Evolutionary conservation across 2,329 filamentous ascomycete genomes (phyloP).

Genomic region (Capronia epimyces): DNA sequence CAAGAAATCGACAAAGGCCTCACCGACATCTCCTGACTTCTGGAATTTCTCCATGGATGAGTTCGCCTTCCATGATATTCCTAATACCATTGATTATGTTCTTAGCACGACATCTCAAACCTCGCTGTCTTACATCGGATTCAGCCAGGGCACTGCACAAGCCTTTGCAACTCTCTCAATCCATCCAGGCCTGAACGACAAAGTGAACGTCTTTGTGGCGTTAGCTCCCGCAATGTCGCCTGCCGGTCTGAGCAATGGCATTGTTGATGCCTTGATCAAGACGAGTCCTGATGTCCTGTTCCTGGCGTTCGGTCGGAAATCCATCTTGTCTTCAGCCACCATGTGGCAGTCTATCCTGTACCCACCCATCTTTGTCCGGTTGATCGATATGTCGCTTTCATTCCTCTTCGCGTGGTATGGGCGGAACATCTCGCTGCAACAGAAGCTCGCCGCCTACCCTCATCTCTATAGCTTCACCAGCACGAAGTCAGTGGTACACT

Average conservation of each 20-base stretch:
- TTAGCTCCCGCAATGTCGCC: conserved; percentile 95
- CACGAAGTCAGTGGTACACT: conserved; percentile 95
- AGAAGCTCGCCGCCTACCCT: conserved; percentile 92
- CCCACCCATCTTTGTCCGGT: conserved; percentile 81
- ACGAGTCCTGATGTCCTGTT: conserved; percentile 88
- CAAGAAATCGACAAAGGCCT: conserved; percentile 77
- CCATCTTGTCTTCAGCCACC: conserved; percentile 84
- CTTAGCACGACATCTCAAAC: conserved; percentile 74
- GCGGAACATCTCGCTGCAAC: conserved; percentile 72
- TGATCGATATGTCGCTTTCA: conserved; percentile 73
- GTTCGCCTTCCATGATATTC: conserved; percentile 96
- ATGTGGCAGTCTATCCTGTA: conserved; percentile 98
- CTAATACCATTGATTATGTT: conserved; percentile 88
- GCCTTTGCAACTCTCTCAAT: conserved; percentile 91
- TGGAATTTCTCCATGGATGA: conserved; percentile 99
- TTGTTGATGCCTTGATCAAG: conserved; percentile 90
- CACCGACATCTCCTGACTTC: conserved; percentile 70
- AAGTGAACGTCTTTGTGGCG: conserved; percentile 93
- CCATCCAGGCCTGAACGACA: conserved; percentile 83
- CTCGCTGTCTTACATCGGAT: conserved; percentile 91
- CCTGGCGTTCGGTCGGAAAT: conserved; percentile 83
- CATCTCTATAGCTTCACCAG: conserved; percentile 96
- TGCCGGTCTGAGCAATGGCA: conserved; percentile 77
- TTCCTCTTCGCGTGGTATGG: conserved; percentile 90
- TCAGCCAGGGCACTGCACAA: conserved; percentile 94